These are phyloP conservation scores for Grigorovia yakushimaensis DNA, from an alignment of 805 yeast genomes.

Conservation along the genomic window DNA sequence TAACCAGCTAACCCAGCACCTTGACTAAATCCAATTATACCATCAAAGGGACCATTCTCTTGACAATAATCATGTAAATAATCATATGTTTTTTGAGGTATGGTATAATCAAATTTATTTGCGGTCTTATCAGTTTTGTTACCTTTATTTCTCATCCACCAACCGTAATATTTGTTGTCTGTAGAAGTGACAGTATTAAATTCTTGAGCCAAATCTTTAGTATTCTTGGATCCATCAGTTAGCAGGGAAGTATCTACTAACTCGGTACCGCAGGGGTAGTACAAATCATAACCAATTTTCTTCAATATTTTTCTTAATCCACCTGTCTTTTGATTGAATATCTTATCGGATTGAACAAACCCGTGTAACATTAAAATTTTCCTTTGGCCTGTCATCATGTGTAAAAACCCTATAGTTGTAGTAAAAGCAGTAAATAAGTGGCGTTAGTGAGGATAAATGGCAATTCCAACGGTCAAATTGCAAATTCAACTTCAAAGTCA, in stretches of 20 bases:
- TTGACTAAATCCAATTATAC: constrained; percentile 83
- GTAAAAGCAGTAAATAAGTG: too few species aligned
- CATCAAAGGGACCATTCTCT: constrained; percentile 67
- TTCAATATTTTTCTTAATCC: constrained; percentile 69
- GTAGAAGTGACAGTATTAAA: constrained; percentile 21
- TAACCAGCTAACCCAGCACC: constrained; percentile 79
- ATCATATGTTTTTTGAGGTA: constrained; percentile 30
- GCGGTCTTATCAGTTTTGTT: too few species aligned
- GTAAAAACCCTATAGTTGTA: too few species aligned
- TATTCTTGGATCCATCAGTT: not conserved
- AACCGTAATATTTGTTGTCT: constrained; percentile 35
- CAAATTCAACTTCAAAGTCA: too few species aligned
- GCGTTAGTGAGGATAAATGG: too few species aligned
- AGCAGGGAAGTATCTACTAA: constrained; percentile 9
- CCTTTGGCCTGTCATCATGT: not conserved
- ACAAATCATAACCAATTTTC: constrained; percentile 51
- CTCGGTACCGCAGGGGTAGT: constrained; percentile 65
- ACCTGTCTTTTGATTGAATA: constrained; percentile 75
- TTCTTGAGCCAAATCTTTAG: constrained; percentile 30
- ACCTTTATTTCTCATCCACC: constrained; percentile 49
- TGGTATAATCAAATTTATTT: constrained; percentile 13
- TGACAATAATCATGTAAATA: constrained; percentile 37
- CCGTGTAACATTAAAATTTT: constrained; percentile 84
- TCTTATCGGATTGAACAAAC: constrained; percentile 69
- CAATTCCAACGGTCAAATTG: too few species aligned